Evolutionary conservation across 2,329 filamentous ascomycete genomes (phyloP).

Genomic region (Monosporascus sp.): DNA sequence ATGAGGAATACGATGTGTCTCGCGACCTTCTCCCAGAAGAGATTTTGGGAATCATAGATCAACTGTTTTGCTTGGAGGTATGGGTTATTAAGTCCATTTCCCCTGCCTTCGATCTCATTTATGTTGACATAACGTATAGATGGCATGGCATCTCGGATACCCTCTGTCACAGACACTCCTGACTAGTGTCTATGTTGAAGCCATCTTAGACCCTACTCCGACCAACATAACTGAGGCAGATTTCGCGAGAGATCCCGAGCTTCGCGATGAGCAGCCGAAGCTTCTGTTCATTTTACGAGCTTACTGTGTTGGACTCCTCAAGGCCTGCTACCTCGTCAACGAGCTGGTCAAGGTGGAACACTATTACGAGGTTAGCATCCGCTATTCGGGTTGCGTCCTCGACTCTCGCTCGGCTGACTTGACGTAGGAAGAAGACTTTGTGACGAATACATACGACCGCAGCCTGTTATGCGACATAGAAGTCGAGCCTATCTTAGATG

Average conservation of each 20-base stretch:
- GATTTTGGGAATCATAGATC: conserved; percentile 89
- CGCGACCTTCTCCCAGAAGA: conserved; percentile 67
- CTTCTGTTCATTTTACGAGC: conserved; percentile 67
- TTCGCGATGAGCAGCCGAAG: conserved; percentile 30
- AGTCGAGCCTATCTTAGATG: conserved; percentile 47
- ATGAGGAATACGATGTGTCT: conserved; percentile 74
- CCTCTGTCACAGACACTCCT: conserved; percentile 92
- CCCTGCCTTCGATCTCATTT: background rate
- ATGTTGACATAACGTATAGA: conserved; percentile 42
- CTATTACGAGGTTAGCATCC: conserved; percentile 70
- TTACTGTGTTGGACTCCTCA: conserved; percentile 81
- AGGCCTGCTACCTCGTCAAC: conserved; percentile 76
- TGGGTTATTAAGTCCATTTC: conserved; percentile 11
- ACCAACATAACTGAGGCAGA: conserved; percentile 58
- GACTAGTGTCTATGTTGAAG: conserved; percentile 86
- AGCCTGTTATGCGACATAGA: conserved; percentile 64
- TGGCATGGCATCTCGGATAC: conserved; percentile 96
- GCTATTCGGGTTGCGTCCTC: background rate
- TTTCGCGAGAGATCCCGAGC: conserved; percentile 43
- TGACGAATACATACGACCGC: conserved; percentile 83
- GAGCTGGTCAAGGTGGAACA: conserved; percentile 74
- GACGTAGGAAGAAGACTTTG: conserved; percentile 85
- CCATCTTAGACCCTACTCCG: conserved; percentile 67
- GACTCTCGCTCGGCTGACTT: conserved; percentile 7
- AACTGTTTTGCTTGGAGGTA: conserved; percentile 84